Percentiles rank a stretch among this genome's conserved stretches.
Evolutionary conservation across 2,329 filamentous ascomycete species (phyloP).

Genomic region (Cladophialophora immunda): DNA sequence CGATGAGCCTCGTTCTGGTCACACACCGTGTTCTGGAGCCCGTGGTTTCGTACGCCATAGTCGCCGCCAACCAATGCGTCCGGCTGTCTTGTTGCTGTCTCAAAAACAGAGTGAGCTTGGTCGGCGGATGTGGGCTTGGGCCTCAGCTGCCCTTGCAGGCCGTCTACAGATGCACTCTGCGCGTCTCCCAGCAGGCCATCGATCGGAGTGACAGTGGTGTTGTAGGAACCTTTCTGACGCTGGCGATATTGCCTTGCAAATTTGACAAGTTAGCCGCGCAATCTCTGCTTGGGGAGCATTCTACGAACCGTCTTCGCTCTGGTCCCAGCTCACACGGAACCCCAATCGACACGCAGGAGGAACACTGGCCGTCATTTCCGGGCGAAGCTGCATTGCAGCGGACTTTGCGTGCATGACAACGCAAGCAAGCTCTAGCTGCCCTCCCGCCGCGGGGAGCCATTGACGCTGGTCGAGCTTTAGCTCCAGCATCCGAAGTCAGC

Average conservation of each 20-base stretch:
- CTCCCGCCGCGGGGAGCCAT: neutral
- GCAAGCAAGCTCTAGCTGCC: neutral
- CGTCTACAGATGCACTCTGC: neutral
- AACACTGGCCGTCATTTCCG: neutral
- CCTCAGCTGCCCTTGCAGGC: neutral
- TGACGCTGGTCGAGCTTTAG: neutral
- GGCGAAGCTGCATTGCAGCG: constrained; percentile 4
- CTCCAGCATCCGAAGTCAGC: neutral
- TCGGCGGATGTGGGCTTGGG: neutral
- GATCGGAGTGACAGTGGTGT: neutral
- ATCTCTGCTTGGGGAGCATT: neutral
- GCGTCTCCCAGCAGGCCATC: neutral
- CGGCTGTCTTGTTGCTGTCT: too few relatives aligned
- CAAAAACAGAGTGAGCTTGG: too few relatives aligned
- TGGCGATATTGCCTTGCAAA: neutral
- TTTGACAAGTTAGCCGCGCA: neutral
- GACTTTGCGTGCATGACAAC: constrained; percentile 8
- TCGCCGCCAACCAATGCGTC: neutral
- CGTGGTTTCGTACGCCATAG: neutral
- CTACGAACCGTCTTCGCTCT: neutral
- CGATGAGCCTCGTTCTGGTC: neutral
- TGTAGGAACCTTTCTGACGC: neutral
- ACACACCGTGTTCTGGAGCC: neutral
- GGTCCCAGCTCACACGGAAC: neutral
- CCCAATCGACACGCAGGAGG: neutral